A percentile compares a stretch with the other conserved stretches of the same genome.
Conservation (phyloP, 2,329 filamentous ascomycete species). For the Nannizziopsis barbatae region DNA sequence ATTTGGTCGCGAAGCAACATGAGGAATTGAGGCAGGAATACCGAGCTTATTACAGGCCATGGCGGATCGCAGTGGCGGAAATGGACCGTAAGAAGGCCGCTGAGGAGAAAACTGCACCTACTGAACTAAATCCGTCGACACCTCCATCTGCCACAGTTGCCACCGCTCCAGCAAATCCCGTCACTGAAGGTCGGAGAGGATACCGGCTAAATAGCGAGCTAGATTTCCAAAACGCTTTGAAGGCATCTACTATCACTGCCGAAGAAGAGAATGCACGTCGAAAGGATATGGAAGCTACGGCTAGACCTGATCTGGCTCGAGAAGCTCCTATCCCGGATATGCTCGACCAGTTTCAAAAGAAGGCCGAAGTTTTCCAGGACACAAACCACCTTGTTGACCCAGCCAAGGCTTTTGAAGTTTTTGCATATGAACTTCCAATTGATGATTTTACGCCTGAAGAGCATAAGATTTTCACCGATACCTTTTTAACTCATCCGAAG, state of each 20-base stretch:
- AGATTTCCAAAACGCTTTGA: conserved; percentile 39
- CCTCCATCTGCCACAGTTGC: conserved; percentile 17
- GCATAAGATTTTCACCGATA: conserved; percentile 37
- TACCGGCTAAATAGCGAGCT: conserved; percentile 41
- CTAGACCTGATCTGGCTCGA: conserved; percentile 34
- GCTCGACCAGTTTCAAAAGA: conserved; percentile 32
- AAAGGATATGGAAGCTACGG: conserved; percentile 34
- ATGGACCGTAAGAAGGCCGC: conserved; percentile 33
- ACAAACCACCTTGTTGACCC: conserved; percentile 35
- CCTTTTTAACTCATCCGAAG: conserved; percentile 40
- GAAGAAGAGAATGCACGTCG: conserved; percentile 39
- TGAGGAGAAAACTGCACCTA: conserved; percentile 28
- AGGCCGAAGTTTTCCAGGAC: conserved; percentile 36
- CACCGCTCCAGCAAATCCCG: conserved; percentile 21
- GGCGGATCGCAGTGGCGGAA: conserved; percentile 35
- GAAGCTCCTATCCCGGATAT: conserved; percentile 41
- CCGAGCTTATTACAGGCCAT: conserved; percentile 33
- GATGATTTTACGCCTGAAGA: conserved; percentile 41
- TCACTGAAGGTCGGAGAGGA: conserved; percentile 31
- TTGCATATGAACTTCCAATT: conserved; percentile 35
- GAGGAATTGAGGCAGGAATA: conserved; percentile 33
- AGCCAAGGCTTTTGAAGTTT: conserved; percentile 32
- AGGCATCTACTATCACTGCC: conserved; percentile 38
- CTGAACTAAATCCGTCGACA: conserved; percentile 24
- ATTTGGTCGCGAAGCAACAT: conserved; percentile 31